Base-by-base conservation (phyloP, 1,139 yeast species). In the Blastobotrys niveus region DNA sequence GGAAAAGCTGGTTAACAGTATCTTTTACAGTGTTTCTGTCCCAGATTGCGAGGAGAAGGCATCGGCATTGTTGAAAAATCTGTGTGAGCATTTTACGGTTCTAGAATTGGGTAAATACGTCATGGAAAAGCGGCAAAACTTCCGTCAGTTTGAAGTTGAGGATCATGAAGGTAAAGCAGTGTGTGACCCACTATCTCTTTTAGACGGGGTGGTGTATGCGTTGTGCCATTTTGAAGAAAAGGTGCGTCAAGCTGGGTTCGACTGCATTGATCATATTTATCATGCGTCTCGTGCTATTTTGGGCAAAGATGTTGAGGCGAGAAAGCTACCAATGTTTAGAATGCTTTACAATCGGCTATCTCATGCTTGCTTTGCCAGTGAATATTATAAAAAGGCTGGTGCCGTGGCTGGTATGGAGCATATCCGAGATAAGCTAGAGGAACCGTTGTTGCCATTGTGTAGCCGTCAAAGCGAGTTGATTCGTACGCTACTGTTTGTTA, bases 361-460 rank as follows among this genome's bases (percentile, higher is more conserved):
- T 39, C 98, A 91, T 60, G 77, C 87, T 48, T 91, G 98, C 63
- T 91, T 85, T 61, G 93, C 85, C 51, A 96, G 87, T 61, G 82
- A 78, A 38, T 89, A 85, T 63, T 85, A 83, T 60, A 74, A 81
- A 31, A 91, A 93, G 56, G 73, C 86, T 18, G 97, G 97, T 8
- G 97, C 97, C 25, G 80, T 91, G 33, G 61, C 85, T 18, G 98
- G 98, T 24, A 70, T 93, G 43, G 74, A 78, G 53, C 77, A 88
- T 1, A 70, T 91, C 68, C 73, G 87, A 34, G 76, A 77, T 43
- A 87, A 82, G 41, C 68, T 86, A 36, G 74, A 70, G 1, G 76
- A 86, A 38, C 85, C 95, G 1, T 69, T 78, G 2, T 67, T 72
- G 1, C 88, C 95, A 81, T 79, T 91, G 55, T 74, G 76, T 46